Evolutionary conservation across 495 filamentous ascomycete genomes (phyloP), one percentile per base, ranked within the genome.

Genomic region (Lichenothelia convexa): DNA sequence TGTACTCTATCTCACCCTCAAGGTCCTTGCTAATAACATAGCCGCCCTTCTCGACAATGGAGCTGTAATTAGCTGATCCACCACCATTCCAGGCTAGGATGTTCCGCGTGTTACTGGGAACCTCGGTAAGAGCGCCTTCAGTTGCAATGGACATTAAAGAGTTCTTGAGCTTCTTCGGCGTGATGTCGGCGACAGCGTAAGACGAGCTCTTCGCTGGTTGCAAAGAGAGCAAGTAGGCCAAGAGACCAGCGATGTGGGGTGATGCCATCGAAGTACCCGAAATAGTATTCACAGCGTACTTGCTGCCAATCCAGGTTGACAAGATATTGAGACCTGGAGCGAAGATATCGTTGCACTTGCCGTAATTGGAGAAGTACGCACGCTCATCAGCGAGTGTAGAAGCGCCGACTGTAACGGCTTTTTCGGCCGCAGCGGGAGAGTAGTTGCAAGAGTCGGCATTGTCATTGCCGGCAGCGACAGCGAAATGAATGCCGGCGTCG

Each of bases 321-420:
- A 78, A 68, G 46, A 99, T 95, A 75, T 84, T 93, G 33, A 95
- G 68, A 48, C 91, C 91, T 35, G 91, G 91, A 38, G 85, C 91
- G 55, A 99, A 99, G 67, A 99, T 94, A 58, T 95, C 85, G 54
- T 87, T 93, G 70, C 91, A 99, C 71, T 85, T 87, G 57, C 91
- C 91, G 61, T 75, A 95, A 77, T 99, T 99, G 72, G 91, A 95
- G 77, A 99, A 99, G 73, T 95, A 99, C 44, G 91, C 91, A 60
- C 91, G 87, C 68, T 85, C 81, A 58, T 99, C 91, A 46, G 69
- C 69, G 21, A 99, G 69, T 40, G 80, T 92, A 15, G 84, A 92
- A 43, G 91, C 91, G 55, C 86, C 91, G 41, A 99, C 91, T 33
- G 91, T 99, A 50, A 99, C 76, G 38, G 91, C 86, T 55, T 86